Base-by-base conservation (phyloP, 2,329 filamentous ascomycete species). In the Juglanconis sp. region DNA sequence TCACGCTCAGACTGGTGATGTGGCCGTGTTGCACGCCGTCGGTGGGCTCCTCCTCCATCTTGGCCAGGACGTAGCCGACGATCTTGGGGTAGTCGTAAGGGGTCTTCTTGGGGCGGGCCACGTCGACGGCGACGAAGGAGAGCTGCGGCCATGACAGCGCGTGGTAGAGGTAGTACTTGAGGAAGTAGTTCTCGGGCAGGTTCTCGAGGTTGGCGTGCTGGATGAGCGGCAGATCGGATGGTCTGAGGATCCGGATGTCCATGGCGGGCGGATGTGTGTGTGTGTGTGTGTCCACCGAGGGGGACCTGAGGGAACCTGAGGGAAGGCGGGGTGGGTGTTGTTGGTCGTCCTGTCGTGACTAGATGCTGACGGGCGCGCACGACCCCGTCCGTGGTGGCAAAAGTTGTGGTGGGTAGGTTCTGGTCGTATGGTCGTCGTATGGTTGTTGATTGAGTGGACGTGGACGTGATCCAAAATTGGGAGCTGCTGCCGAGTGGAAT, bases 141-240 rank as follows among this genome's bases (percentile, higher is more conserved):
- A 99, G 87, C 78, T 98, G 94, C 50, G 95, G 95, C 95, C 95
- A 99, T 69, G 92, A 96, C 67, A 98, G 87, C 15, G 94, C 93
- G 78, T 99, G 95, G 85, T 99, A 99, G 71, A 99, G 87, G 81
- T 99, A 99, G 84, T 99, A 99, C 84, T 99, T 99, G 78, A 96
- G 91, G 76, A 98, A 98, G 85, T 99, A 99, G 83, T 99, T 99
- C 78, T 99, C 95, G 66, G 95, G 95, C 57, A 99, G 85, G 81
- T 99, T 99, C 75, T 96, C 96, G 74, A 99, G 93, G 81, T 99
- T 98, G 73, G 94, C 94, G 76, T 96, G 92, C 79, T 99, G 95
- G 73, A 99, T 92, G 72, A 95, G 88, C 67, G 91, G 91, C 66
- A 96, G 90, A 77, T 96, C 91, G 65, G 87, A 89, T 65, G 91